Base-by-base conservation (phyloP, 345 rosid genomes). In the Salix suchowensis region DNA sequence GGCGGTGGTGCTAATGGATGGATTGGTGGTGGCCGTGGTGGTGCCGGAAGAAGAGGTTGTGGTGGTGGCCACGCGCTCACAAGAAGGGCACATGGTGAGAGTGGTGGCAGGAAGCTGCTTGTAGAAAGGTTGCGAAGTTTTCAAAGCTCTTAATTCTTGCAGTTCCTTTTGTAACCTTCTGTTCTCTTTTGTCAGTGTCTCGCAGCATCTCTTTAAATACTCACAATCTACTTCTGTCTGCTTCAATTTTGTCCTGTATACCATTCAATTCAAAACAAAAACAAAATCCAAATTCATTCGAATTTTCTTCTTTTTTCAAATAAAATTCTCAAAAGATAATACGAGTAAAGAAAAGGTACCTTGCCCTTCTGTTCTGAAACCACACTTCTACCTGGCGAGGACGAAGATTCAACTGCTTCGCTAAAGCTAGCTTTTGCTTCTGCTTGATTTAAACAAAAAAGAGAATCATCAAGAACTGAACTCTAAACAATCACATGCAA, bases 61-160 rank as follows among this genome's bases (percentile, higher is more conserved):
- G 58, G 91, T 82, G 86, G 97, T 85, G 79, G 92, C 90, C 12
- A 93, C 94, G 65, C 98, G 95, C 86, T 92, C 98, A 68, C 99
- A 96, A 15, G 99, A 96, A 60, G 99, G 99, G 76, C 99, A 96
- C 97, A 96, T 96, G 67, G 99, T 96, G 85, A 96, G 99, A 75
- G 99, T 96, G 46, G 99, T 96, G 74, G 99, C 97, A 14, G 99
- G 99, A 15, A 91, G 93, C 78, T 96, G 99, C 97, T 85, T 92
- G 92, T 87, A 91, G 86, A 91, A 96, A 14, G 98, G 95, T 61
- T 89, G 89, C 5, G 92, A 88, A 65, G 96, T 79, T 83, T 92
- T 93, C 81, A 96, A 85, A 40, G 97, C 91, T 79, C 99, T 89
- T 71, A 96, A 73, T 65, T 91, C 97, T 72, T 83, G 91, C 79